phyloP scores from a whole-genome alignment of 345 rosid genomes.

The Eucalyptus fibrosa region DNA sequence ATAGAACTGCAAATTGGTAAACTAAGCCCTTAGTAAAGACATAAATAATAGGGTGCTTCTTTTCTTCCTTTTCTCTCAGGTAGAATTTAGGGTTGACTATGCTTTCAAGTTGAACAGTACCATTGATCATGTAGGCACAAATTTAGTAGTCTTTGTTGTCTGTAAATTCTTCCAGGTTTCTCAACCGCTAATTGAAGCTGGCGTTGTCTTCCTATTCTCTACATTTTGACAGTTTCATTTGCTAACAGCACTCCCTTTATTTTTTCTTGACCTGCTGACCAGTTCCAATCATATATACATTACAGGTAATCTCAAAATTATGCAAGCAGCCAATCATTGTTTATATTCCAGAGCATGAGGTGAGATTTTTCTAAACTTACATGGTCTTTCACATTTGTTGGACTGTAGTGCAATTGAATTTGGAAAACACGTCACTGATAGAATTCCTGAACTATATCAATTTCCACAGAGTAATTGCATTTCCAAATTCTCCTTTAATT shows the following conservation, averaged over 20 bases:
- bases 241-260: not conserved
- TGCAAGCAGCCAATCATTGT: conserved; percentile 68
- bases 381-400: not conserved
- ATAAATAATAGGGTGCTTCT: not conserved
- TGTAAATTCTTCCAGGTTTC: not conserved
- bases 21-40: not conserved
- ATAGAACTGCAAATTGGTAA: not conserved
- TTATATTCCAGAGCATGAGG: conserved; percentile 87
- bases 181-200: not conserved
- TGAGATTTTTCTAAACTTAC: not conserved
- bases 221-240: not conserved
- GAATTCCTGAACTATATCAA: not conserved
- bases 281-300: not conserved
- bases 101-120: not conserved
- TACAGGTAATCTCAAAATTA: conserved; percentile 73
- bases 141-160: not conserved
- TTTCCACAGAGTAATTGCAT: not conserved
- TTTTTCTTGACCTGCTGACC: not conserved
- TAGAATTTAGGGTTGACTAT: not conserved
- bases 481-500: not conserved
- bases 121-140: not conserved
- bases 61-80: not conserved
- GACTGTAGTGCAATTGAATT: not conserved
- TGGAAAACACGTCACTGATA: not conserved
- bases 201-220: not conserved